Conservation (phyloP, 805 yeast species). For the Saccharomycopsis vini region DNA sequence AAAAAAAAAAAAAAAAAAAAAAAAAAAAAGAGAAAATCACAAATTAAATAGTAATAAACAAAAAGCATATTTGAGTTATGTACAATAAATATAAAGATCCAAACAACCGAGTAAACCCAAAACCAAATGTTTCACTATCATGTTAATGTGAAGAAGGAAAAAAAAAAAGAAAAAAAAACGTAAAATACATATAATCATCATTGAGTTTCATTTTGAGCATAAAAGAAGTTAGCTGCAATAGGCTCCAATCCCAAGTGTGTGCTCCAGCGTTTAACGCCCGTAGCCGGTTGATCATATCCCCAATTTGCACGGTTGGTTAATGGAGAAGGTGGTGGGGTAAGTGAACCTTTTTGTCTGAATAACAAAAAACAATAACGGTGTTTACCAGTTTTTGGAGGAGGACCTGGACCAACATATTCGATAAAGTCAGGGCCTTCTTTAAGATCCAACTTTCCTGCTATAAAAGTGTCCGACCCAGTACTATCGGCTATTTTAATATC, state of each 20-base stretch:
- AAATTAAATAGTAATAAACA: too few species aligned
- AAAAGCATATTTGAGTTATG: too few species aligned
- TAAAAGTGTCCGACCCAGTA: slow-evolving; percentile 22
- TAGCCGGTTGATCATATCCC: slow-evolving; percentile 80
- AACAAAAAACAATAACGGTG: slow-evolving; percentile 80
- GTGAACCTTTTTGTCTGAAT: slow-evolving; percentile 45
- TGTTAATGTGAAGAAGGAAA: too few species aligned
- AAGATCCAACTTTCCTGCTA: slow-evolving; percentile 30
- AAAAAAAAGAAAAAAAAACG: too few species aligned
- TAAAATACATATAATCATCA: too few species aligned
- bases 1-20: too few species aligned
- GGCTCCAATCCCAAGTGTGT: slow-evolving; percentile 51
- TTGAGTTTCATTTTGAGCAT: slow-evolving; percentile 46
- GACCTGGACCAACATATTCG: slow-evolving; percentile 75
- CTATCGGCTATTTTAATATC: slow-evolving; percentile 37
- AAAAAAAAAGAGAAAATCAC: too few species aligned
- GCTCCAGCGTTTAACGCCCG: slow-evolving; percentile 73
- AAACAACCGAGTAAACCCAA: too few species aligned
- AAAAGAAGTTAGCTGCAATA: slow-evolving; percentile 73
- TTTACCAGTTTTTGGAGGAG: slow-evolving; percentile 79
- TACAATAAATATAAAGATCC: too few species aligned
- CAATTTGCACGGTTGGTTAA: slow-evolving; percentile 48
- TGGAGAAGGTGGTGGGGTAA: slow-evolving; percentile 21
- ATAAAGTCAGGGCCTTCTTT: slow-evolving; percentile 28
- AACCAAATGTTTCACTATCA: too few species aligned